A percentile compares a stretch with the other conserved stretches of the same genome.
phyloP scores from a whole-genome alignment of 2,329 filamentous ascomycete species.

The Aspergillus pseudonomiae region DNA sequence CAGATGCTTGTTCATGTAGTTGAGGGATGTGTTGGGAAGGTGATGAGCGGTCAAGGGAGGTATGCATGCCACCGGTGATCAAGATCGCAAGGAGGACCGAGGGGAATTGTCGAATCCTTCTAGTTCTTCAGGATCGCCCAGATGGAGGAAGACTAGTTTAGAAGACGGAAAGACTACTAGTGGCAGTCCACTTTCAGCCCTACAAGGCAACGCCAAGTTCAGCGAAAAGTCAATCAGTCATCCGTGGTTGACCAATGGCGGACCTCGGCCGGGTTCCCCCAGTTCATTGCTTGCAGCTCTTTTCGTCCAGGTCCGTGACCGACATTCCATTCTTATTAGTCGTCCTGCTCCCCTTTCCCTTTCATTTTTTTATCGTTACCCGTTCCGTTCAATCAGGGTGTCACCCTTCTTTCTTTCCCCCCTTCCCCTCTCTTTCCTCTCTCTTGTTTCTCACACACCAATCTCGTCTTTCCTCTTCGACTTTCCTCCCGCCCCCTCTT shows the following conservation, averaged over 20 bases:
- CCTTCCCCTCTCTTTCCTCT: background rate
- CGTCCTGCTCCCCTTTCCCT: background rate
- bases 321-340: background rate
- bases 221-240: conserved; percentile 1
- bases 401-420: background rate
- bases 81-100: background rate
- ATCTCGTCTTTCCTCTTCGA: background rate
- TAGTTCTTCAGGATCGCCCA: background rate
- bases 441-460: background rate
- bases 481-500: background rate
- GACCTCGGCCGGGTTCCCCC: too few relatives aligned
- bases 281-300: background rate
- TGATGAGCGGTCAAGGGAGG: background rate
- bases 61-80: background rate
- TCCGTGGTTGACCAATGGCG: background rate
- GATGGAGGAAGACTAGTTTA: background rate
- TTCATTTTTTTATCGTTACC: background rate
- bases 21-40: background rate
- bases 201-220: conserved; percentile 27
- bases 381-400: background rate
- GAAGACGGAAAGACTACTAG: background rate
- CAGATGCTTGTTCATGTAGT: background rate
- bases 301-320: background rate
- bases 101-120: background rate
- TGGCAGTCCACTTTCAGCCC: conserved; percentile 23